Evolutionary conservation across 805 yeast genomes (phyloP).

Genomic region (Henningerozyma blattae): DNA sequence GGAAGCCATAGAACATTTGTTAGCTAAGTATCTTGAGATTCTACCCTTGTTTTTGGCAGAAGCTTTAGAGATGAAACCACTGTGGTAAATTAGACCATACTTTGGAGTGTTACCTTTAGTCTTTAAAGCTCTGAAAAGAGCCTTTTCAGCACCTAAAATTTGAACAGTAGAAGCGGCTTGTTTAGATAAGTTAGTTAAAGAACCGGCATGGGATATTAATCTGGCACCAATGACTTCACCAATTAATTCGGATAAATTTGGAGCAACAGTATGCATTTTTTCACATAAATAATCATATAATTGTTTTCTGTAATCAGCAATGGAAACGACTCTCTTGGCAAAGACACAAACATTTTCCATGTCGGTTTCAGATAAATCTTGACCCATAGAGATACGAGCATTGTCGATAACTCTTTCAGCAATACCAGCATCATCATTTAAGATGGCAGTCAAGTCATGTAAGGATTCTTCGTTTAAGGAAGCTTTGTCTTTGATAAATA

Average conservation of each 20-base stretch:
- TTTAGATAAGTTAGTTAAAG: constrained; percentile 88
- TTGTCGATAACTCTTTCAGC: constrained; percentile 90
- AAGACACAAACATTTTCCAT: constrained; percentile 84
- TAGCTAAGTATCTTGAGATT: constrained; percentile 95
- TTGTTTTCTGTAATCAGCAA: constrained; percentile 80
- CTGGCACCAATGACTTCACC: constrained; percentile 99
- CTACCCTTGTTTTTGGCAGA: constrained; percentile 96
- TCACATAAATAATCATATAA: constrained; percentile 80
- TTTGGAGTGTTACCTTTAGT: constrained; percentile 96
- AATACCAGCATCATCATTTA: constrained; percentile 83
- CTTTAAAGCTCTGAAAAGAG: constrained; percentile 88
- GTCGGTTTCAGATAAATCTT: constrained; percentile 90
- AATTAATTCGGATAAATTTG: constrained; percentile 88
- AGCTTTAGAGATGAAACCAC: constrained; percentile 89
- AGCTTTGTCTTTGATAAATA: constrained; percentile 78
- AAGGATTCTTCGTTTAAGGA: constrained; percentile 66
- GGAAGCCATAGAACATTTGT: constrained; percentile 97
- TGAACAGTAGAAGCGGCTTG: constrained; percentile 99
- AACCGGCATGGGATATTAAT: constrained; percentile 96
- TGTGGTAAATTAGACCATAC: constrained; percentile 90
- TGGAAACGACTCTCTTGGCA: constrained; percentile 86
- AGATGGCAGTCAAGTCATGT: constrained; percentile 77
- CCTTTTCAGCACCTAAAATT: constrained; percentile 95
- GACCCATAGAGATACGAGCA: constrained; percentile 98
- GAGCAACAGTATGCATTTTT: constrained; percentile 97